Conservation (phyloP, 441 rosid species). For the Croton setiger region DNA sequence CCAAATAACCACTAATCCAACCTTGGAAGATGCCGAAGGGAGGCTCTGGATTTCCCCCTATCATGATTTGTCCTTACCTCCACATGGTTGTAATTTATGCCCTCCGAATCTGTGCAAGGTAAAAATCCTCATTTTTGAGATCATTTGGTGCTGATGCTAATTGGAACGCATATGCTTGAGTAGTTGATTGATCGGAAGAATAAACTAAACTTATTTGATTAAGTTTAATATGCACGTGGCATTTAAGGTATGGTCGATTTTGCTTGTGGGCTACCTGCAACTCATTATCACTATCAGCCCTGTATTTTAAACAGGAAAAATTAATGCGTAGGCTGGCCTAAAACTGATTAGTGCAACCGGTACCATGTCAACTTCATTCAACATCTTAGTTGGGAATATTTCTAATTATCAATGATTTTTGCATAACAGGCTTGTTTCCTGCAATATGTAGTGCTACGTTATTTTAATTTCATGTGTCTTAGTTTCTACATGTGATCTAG, state of each 20-base stretch:
- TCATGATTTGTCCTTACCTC: conserved; percentile 40
- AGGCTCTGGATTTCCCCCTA: conserved; percentile 57
- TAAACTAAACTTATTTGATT: neutral
- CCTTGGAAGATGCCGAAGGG: conserved; percentile 46
- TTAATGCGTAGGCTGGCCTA: neutral
- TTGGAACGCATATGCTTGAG: neutral
- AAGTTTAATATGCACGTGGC: neutral
- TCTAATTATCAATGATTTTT: neutral
- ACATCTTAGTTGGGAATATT: neutral
- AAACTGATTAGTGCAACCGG: neutral
- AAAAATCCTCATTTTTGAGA: neutral
- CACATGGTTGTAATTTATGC: conserved; percentile 61
- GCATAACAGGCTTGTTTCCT: neutral
- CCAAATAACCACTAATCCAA: conserved; percentile 59
- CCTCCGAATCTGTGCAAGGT: conserved; percentile 88
- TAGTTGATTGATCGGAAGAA: conserved; percentile 3
- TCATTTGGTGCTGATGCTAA: neutral
- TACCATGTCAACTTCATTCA: neutral
- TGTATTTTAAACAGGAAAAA: too few species aligned
- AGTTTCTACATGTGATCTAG: neutral
- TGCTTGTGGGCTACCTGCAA: too few species aligned
- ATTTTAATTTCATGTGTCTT: neutral
- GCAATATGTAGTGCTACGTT: neutral
- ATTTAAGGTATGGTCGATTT: too few species aligned
- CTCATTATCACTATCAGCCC: too few species aligned